Evolutionary conservation across 163 green algal species (phyloP).

Genomic region (Scenedesmus sp.): DNA sequence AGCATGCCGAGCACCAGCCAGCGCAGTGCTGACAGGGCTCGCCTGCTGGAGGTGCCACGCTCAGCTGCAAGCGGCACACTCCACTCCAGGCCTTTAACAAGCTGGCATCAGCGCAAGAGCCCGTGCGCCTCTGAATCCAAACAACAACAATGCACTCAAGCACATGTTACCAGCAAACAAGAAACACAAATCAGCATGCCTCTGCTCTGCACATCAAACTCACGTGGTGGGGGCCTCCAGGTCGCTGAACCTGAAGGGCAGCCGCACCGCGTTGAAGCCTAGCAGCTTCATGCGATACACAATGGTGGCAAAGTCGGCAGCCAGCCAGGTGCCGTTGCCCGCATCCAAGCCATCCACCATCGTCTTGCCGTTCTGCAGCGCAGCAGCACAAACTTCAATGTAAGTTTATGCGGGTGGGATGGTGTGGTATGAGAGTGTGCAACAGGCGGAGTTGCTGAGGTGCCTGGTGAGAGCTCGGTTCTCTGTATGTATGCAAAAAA

Average conservation of each 20-base stretch:
- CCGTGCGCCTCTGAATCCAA: no score
- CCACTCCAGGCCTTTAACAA: no score
- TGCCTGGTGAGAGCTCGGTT: not conserved
- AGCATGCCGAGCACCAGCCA: no score
- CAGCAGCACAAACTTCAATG: not conserved
- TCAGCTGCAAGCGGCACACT: no score
- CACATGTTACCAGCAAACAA: no score
- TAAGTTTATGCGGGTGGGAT: no score
- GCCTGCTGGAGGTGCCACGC: no score
- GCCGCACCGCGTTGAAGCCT: conserved; percentile 52
- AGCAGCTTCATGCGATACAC: conserved; percentile 46
- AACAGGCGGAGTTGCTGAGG: not conserved
- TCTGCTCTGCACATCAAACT: not conserved
- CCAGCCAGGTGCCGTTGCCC: conserved; percentile 22
- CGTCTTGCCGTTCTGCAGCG: conserved; percentile 27
- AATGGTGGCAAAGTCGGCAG: conserved; percentile 42
- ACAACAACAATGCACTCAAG: no score
- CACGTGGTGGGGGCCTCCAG: conserved; percentile 15
- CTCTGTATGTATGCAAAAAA: not conserved
- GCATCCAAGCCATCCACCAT: conserved; percentile 50
- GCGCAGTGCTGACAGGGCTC: no score
- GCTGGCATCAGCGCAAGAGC: no score
- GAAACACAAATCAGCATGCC: no score
- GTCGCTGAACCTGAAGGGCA: conserved; percentile 47
- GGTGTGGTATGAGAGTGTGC: not conserved